Base-by-base conservation (phyloP, 768 basidiomycete species). In the Agaricus sinodeliciosus region DNA sequence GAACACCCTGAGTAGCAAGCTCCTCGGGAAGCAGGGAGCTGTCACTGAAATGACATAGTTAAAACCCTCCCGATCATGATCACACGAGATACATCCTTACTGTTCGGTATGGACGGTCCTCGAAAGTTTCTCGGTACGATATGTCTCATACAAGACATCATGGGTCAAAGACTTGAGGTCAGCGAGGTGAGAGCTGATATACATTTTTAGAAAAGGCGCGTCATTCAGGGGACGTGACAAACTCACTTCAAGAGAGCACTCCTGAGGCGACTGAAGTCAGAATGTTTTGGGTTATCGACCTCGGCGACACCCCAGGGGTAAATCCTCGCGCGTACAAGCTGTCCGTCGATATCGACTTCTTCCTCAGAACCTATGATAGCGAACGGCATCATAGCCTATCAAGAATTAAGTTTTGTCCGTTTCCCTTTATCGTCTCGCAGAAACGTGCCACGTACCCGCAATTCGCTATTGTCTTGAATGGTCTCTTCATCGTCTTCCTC, bases 401-500 rank as follows among this genome's bases (percentile, higher is more conserved):
- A 54, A n/a, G 47, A 26, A 27, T 13, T 43, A 43, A 15, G 37
- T 26, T 49, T 40, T 45, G 52, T 27, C 12, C 16, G 15, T 22
- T n/a, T 37, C 18, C 13, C 13, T 26, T 31, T 6, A 13, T 28
- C 4, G 35, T n/a, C 26, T 19, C 11, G 25, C 11, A 31, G 22
- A 45, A 22, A 51, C 37, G n/a, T 28, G 22, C 53, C 31, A 68
- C 81, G 56, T 64, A 90, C 91, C 49, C 95, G 79, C 49, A 99
- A 84, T 68, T 97, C 94, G 62, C 88, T 88, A 72, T 98, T 99
- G 68, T 99, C 96, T 62, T 87, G 85, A 55, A 99, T 91, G 3
- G 96, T 99, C 63, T 98, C 96, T 64, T 97, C 94, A 64, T 99
- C 96, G 64, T 99, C 96, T 69, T 99, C 96, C 68, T 99, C 96